A percentile compares a stretch with the other conserved stretches of the same genome.
phyloP scores from a whole-genome alignment of 202 grass and related monocot species.

The Schoenoplectus tabernaemontani region DNA sequence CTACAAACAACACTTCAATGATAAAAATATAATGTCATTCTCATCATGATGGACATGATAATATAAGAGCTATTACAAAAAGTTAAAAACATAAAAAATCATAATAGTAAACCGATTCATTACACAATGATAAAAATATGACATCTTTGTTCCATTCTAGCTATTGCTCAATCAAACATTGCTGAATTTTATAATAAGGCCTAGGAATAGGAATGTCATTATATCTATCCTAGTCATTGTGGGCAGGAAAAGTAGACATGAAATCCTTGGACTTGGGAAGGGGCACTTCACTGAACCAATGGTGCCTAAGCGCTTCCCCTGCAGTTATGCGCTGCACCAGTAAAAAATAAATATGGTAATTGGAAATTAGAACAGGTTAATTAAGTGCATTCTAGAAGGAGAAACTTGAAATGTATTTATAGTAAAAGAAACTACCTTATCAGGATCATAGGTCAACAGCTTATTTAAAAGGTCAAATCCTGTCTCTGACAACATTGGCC shows the following conservation, averaged over 20 bases:
- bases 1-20: too few species aligned
- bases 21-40: too few species aligned
- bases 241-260: constrained; percentile 73
- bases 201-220: not conserved
- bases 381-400: constrained; percentile 64
- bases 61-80: too few species aligned
- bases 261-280: constrained; percentile 69
- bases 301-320: constrained; percentile 69
- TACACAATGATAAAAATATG: not conserved
- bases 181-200: not conserved
- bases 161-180: not conserved
- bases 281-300: constrained; percentile 76
- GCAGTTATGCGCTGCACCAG: constrained; percentile 67
- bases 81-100: too few species aligned
- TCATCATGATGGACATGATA: too few species aligned
- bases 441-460: constrained; percentile 66
- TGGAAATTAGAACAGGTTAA: constrained; percentile 31
- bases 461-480: constrained; percentile 84
- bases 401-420: not conserved
- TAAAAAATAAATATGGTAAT: constrained; percentile 8
- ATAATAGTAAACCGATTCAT: too few species aligned
- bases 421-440: constrained; percentile 38
- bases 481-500: constrained; percentile 65
- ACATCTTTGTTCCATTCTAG: not conserved
- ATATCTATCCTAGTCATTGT: constrained; percentile 76